Evolutionary conservation across 2,329 filamentous ascomycete species (phyloP), one percentile per base, ranked within the genome.

Genomic region (Elsinoe arachidis): DNA sequence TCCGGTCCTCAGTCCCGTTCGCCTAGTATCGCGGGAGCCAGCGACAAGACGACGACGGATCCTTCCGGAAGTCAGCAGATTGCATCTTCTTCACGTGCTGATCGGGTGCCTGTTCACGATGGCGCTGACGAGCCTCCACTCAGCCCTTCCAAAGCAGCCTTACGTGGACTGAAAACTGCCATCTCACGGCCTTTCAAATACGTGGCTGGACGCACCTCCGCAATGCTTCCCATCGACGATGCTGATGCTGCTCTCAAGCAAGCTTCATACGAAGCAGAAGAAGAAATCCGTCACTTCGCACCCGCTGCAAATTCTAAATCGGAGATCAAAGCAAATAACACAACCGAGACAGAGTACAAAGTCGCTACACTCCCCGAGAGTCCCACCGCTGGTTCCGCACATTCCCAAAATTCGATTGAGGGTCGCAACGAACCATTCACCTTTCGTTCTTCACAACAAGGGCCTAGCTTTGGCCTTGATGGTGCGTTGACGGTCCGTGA

Each of bases 121-220:
- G 49, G 49, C 30, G 53, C 21, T 12, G 26, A 26, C 17, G 38
- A 33, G n/a, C 3, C 19, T 17, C 44, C 55, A 19, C 33, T 41
- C 30, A 47, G 44, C 51, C 43, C 55, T n/a, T 26, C 55, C 30
- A 57, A 51, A 26, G 19, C n/a, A 33, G 53, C 21, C 4, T 46
- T 46, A 5, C 26, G 15, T 12, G 49, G 34, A 10, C 3, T 53
- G n/a, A 53, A 53, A 17, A 35, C 37, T 15, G 49, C 26, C 35
- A 21, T 53, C 5, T 37, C 49, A 5, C 49, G 53, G 10, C 30
- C 53, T 14, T 44, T 43, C 17, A 43, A 46, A 23, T 44, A 56
- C 35, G 11, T 44, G 12, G 38, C 53, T 34, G 53, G 23, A n/a
- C 41, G 38, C 10, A 6, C 23, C 10, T 33, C 51, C 5, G n/a